Evolutionary conservation across 2,329 filamentous ascomycete species (phyloP).

Genomic region (Grosmannia clavigera): DNA sequence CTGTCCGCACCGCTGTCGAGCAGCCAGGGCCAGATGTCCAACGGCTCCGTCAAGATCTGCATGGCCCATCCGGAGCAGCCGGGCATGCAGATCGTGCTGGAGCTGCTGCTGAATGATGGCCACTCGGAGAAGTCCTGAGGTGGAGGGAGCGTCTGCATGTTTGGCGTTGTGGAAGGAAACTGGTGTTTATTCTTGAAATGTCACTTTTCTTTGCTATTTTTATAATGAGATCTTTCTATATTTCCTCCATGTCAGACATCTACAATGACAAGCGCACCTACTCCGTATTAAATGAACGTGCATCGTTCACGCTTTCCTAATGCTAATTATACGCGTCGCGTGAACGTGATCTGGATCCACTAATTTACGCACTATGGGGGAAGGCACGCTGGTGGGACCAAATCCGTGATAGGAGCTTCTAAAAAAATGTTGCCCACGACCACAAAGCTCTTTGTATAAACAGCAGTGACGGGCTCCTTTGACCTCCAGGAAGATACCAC

Average conservation of each 20-base stretch:
- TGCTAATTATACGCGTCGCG: not conserved
- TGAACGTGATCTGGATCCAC: not conserved
- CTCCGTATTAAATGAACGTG: no score
- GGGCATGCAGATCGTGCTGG: slow-evolving; percentile 76
- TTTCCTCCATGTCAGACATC: no score
- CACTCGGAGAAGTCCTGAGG: slow-evolving; percentile 38
- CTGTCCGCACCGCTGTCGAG: not conserved
- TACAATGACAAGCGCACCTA: no score
- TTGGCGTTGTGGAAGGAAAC: no score
- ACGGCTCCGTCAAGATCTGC: slow-evolving; percentile 79
- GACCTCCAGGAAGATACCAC: no score
- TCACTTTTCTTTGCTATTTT: no score
- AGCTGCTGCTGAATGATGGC: slow-evolving; percentile 85
- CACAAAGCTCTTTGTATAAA: not conserved
- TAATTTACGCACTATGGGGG: not conserved
- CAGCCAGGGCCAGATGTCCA: slow-evolving; percentile 29
- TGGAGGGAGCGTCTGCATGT: no score
- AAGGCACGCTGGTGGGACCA: not conserved
- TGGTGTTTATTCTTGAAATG: no score
- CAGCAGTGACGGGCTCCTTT: not conserved
- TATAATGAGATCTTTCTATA: no score
- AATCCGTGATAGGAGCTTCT: not conserved
- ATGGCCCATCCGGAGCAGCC: slow-evolving; percentile 89
- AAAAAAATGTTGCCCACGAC: not conserved
- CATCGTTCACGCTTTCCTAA: no score